Evolutionary conservation across 1,139 yeast species (phyloP).

Genomic region (Blastobotrys aristatus): DNA sequence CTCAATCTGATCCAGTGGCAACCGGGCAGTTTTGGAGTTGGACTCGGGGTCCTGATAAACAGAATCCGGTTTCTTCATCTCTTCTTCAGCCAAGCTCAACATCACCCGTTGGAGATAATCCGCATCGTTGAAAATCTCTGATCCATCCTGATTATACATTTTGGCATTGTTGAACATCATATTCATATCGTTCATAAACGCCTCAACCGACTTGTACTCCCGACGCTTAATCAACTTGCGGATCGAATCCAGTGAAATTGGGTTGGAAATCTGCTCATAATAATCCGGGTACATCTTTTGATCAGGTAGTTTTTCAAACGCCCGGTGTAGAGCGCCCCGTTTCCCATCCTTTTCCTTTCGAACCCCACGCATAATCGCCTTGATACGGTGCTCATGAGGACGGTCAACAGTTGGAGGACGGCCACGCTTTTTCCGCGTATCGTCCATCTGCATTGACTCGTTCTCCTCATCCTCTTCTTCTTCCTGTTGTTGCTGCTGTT

Average conservation of each 20-base stretch:
- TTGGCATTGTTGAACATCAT: slow-evolving; percentile 73
- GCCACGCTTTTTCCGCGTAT: slow-evolving; percentile 74
- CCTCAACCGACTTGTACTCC: slow-evolving; percentile 69
- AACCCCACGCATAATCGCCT: slow-evolving; percentile 73
- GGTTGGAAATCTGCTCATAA: slow-evolving; percentile 57
- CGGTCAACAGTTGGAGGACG: slow-evolving; percentile 94
- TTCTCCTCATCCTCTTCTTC: slow-evolving; percentile 25
- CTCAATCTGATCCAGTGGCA: slow-evolving; percentile 72
- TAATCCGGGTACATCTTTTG: slow-evolving; percentile 57
- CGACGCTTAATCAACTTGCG: slow-evolving; percentile 82
- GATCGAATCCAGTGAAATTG: slow-evolving; percentile 78
- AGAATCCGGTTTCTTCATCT: slow-evolving; percentile 74
- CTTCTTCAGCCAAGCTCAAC: slow-evolving; percentile 57
- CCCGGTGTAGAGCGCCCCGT: slow-evolving; percentile 44
- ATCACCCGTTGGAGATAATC: slow-evolving; percentile 58
- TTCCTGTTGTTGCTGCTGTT: slow-evolving; percentile 14
- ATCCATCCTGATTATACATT: slow-evolving; percentile 54
- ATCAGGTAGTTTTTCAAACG: slow-evolving; percentile 83
- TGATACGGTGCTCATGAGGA: slow-evolving; percentile 89
- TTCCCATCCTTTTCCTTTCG: slow-evolving; percentile 55
- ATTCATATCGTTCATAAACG: slow-evolving; percentile 70
- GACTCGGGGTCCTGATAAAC: slow-evolving; percentile 64
- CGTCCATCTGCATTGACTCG: slow-evolving; percentile 31
- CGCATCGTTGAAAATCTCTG: slow-evolving; percentile 57
- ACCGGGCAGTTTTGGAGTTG: slow-evolving; percentile 49